Conservation (phyloP, 1,284 basidiomycete genomes). For the Apiotrichum laibachii region DNA sequence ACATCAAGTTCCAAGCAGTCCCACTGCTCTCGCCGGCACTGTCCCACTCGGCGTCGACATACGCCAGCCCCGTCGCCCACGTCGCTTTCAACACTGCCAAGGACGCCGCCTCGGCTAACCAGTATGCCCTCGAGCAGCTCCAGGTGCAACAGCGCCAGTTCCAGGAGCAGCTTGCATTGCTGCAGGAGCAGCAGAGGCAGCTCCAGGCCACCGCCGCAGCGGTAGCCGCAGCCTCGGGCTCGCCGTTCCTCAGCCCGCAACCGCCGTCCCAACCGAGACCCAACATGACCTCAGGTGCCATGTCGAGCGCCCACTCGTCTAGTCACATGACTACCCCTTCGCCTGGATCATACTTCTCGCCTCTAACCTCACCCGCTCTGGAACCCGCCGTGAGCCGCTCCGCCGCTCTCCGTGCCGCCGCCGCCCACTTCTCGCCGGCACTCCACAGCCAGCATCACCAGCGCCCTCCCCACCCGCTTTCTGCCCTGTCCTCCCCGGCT, state of each 20-base stretch:
- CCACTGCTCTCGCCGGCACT: conserved; percentile 45
- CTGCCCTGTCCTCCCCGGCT: conserved; percentile 41
- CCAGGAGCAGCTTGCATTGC: conserved; percentile 42
- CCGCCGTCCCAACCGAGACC: conserved; percentile 12
- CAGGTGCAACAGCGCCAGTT: conserved; percentile 48
- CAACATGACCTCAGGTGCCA: conserved; percentile 26
- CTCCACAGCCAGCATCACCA: conserved; percentile 19
- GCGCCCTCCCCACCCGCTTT: conserved; percentile 37
- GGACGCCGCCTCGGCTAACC: conserved; percentile 14
- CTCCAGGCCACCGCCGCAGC: conserved; percentile 45
- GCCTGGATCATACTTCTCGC: conserved; percentile 56
- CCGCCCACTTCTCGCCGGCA: conserved; percentile 23
- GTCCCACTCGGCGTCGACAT: conserved; percentile 30
- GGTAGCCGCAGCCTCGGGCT: conserved; percentile 29
- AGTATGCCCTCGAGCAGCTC: conserved; percentile 39
- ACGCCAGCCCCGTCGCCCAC: conserved; percentile 31
- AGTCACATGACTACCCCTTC: conserved; percentile 26
- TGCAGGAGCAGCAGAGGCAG: conserved; percentile 45
- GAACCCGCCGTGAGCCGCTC: conserved; percentile 44
- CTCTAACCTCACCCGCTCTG: conserved; percentile 60
- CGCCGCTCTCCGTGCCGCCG: conserved; percentile 30
- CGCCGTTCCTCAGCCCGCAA: conserved; percentile 26
- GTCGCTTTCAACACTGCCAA: conserved; percentile 20
- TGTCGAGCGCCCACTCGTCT: conserved; percentile 13
- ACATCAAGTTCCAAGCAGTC: conserved; percentile 32